Evolutionary conservation across 208 protist species (phyloP).

Genomic region (Wallacemonas sp.): DNA sequence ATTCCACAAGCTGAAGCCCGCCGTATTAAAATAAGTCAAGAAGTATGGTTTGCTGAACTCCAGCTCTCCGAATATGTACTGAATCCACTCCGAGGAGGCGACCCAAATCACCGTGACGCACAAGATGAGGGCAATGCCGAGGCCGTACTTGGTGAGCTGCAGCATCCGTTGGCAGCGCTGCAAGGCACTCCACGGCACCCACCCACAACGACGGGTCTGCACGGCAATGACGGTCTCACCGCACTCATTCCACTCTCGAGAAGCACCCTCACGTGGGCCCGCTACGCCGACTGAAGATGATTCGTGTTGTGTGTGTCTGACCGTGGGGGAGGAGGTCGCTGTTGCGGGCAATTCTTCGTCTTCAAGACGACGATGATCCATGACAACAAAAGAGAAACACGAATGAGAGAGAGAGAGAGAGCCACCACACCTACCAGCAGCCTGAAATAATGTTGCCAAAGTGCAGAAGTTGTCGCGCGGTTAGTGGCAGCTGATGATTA

Average conservation of each 20-base stretch:
- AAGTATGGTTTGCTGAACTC: conserved; percentile 90
- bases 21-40: conserved; percentile 93
- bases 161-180: conserved; percentile 11
- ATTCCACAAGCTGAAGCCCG: conserved; percentile 84
- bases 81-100: conserved; percentile 84
- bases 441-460: too few species aligned
- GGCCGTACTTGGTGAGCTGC: conserved; percentile 55
- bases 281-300: too few species aligned
- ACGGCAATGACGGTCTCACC: conserved; percentile 2
- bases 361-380: not conserved
- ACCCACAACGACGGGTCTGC: not conserved
- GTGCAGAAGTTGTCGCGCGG: too few species aligned
- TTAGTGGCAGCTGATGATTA: too few species aligned
- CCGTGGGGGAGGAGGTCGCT: too few species aligned
- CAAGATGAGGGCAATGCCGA: conserved; percentile 85
- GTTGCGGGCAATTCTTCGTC: not conserved
- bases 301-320: too few species aligned
- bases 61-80: conserved; percentile 84
- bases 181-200: not conserved
- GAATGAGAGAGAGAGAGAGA: not conserved
- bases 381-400: not conserved
- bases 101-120: conserved; percentile 92
- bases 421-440: too few species aligned
- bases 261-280: too few species aligned
- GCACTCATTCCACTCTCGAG: not conserved